A percentile compares a stretch with the other conserved stretches of the same genome.
Conservation (phyloP, 2,329 filamentous ascomycete species). For the Pestalotiopsis fici region DNA sequence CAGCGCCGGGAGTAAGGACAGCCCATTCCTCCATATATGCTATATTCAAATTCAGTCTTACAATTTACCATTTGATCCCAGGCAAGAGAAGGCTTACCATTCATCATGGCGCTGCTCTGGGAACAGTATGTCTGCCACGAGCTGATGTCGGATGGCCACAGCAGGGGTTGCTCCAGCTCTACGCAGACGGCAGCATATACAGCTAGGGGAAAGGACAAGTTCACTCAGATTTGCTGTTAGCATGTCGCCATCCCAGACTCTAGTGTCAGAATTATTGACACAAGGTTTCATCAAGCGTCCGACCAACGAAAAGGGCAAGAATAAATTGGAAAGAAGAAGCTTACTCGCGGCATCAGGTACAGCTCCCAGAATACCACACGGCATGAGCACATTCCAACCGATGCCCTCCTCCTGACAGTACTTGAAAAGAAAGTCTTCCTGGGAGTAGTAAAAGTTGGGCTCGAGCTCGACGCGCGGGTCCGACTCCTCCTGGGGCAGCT, state of each 20-base stretch:
- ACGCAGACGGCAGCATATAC: constrained; percentile 50
- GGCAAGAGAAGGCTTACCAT: constrained; percentile 17
- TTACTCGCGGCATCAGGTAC: constrained; percentile 44
- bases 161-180: constrained; percentile 38
- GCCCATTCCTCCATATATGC: constrained; percentile 52
- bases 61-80: neutral
- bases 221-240: constrained; percentile 30
- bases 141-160: constrained; percentile 42
- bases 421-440: constrained; percentile 48
- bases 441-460: constrained; percentile 56
- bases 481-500: constrained; percentile 44
- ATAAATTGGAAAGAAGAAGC: neutral
- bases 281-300: too few relatives aligned
- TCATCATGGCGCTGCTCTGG: constrained; percentile 38
- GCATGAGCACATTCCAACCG: constrained; percentile 48
- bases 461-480: constrained; percentile 43
- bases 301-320: too few relatives aligned
- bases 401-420: constrained; percentile 39
- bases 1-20: constrained; percentile 38
- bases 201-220: constrained; percentile 46
- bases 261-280: neutral
- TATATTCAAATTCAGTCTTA: neutral
- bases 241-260: neutral
- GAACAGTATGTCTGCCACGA: constrained; percentile 39
- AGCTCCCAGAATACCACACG: constrained; percentile 48